Percentiles rank a stretch among this genome's conserved stretches.
Conservation (phyloP, 768 basidiomycete genomes). For the Mycena polygramma region DNA sequence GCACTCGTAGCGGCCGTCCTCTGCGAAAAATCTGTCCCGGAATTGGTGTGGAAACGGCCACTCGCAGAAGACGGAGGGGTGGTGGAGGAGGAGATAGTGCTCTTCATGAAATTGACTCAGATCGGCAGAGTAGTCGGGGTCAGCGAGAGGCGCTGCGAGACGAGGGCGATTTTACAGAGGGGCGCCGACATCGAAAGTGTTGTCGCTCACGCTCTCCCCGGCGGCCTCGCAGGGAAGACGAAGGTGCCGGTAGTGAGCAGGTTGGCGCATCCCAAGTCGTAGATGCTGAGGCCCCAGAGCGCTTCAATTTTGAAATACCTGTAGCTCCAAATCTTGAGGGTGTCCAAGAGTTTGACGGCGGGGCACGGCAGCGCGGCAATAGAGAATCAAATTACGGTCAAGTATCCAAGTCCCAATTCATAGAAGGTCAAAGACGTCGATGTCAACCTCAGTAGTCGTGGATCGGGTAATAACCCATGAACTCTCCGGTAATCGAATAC, state of each 20-base stretch:
- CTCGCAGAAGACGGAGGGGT: conserved; percentile 9
- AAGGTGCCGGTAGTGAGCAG: no score
- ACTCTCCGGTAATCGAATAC: conserved; percentile 1
- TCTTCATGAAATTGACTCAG: not conserved
- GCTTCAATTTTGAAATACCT: no score
- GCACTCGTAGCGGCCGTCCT: conserved; percentile 94
- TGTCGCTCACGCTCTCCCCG: conserved; percentile 56
- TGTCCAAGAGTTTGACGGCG: no score
- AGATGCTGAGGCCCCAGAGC: no score
- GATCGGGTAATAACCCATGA: not conserved
- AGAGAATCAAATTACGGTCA: no score
- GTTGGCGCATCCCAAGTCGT: no score
- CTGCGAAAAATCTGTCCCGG: conserved; percentile 82
- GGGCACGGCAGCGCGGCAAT: no score
- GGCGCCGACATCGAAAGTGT: conserved; percentile 39
- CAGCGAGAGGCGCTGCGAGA: conserved; percentile 3
- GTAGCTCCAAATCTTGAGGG: no score
- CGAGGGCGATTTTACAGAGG: conserved; percentile 13
- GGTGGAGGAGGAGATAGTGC: conserved; percentile 11
- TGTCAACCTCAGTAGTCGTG: not conserved
- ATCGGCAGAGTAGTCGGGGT: not conserved
- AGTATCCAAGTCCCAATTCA: no score
- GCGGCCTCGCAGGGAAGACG: conserved; percentile 17
- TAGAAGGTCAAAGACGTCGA: not conserved
- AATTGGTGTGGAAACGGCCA: conserved; percentile 87